phyloP scores from a whole-genome alignment of 2,329 filamentous ascomycete species.

The Claviceps spartinae region DNA sequence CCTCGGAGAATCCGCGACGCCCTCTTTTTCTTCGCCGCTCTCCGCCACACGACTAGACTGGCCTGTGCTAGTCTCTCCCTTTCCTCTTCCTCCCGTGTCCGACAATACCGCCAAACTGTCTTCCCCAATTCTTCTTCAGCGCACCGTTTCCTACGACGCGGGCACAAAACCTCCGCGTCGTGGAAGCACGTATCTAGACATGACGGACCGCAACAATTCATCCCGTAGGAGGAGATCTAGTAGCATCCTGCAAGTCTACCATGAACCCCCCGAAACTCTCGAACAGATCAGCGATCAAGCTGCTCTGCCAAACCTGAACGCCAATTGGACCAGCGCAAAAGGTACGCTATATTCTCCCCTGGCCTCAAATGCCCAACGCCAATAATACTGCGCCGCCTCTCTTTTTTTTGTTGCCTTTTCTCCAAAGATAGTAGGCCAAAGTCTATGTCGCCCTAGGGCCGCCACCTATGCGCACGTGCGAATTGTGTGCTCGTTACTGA shows the following conservation, averaged over 20 bases:
- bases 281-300: slow-evolving; percentile 97
- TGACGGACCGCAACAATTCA: slow-evolving; percentile 47
- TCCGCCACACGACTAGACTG: slow-evolving; percentile 4
- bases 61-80: slow-evolving; percentile 6
- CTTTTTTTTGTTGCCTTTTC: not conserved
- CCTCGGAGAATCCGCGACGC: slow-evolving; percentile 3
- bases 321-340: slow-evolving; percentile 98
- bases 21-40: slow-evolving; percentile 2
- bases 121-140: slow-evolving; percentile 73
- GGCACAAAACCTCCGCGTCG: slow-evolving; percentile 56
- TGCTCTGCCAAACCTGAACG: slow-evolving; percentile 86
- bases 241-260: slow-evolving; percentile 84
- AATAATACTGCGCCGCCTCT: no score
- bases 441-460: not conserved
- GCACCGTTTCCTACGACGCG: slow-evolving; percentile 84
- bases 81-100: slow-evolving; percentile 8
- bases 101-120: slow-evolving; percentile 88
- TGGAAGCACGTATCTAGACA: slow-evolving; percentile 45
- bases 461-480: not conserved
- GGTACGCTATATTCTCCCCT: slow-evolving; percentile 41
- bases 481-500: not conserved
- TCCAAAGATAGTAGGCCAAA: not conserved
- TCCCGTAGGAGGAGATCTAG: slow-evolving; percentile 86
- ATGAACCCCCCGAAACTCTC: slow-evolving; percentile 89
- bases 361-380: no score